Conservation (phyloP, 805 yeast genomes). For the Cyberlindnera petersonii region DNA sequence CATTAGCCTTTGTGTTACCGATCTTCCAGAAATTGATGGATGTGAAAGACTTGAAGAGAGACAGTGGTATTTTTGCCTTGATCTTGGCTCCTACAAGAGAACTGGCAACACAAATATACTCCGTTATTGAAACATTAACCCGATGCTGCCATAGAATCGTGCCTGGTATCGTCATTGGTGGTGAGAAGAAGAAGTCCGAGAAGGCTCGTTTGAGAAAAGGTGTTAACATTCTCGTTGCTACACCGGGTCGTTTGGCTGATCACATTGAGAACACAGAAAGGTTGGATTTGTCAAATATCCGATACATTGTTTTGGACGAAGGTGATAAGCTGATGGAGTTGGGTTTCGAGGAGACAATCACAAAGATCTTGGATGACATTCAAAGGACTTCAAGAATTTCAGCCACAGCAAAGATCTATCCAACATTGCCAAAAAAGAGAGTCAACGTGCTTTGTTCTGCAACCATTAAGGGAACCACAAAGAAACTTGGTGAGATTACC, state of each 20-base stretch:
- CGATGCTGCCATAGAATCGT: slow-evolving; percentile 84
- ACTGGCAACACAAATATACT: slow-evolving; percentile 83
- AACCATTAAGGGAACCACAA: slow-evolving; percentile 77
- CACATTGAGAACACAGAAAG: slow-evolving; percentile 87
- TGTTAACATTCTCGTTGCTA: slow-evolving; percentile 90
- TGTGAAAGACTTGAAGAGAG: slow-evolving; percentile 47
- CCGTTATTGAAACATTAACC: slow-evolving; percentile 69
- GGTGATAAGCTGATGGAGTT: slow-evolving; percentile 95
- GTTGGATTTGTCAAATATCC: slow-evolving; percentile 64
- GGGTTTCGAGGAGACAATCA: slow-evolving; percentile 92
- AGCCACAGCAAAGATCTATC: slow-evolving; percentile 37
- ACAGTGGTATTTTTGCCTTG: slow-evolving; percentile 83
- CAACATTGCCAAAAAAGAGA: slow-evolving; percentile 62
- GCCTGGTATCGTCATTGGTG: slow-evolving; percentile 96
- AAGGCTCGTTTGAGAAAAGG: slow-evolving; percentile 96
- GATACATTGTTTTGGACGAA: slow-evolving; percentile 93
- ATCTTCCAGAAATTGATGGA: slow-evolving; percentile 68
- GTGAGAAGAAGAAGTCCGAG: slow-evolving; percentile 95
- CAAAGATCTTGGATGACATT: slow-evolving; percentile 64
- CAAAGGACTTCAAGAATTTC: slow-evolving; percentile 39
- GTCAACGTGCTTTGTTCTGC: slow-evolving; percentile 90
- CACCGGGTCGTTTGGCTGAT: slow-evolving; percentile 95
- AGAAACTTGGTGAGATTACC: slow-evolving; percentile 75
- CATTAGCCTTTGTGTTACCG: slow-evolving; percentile 83
- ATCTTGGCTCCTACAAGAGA: slow-evolving; percentile 94